phyloP scores from a whole-genome alignment of 2,329 filamentous ascomycete genomes.

The Diaporthe sp. region DNA sequence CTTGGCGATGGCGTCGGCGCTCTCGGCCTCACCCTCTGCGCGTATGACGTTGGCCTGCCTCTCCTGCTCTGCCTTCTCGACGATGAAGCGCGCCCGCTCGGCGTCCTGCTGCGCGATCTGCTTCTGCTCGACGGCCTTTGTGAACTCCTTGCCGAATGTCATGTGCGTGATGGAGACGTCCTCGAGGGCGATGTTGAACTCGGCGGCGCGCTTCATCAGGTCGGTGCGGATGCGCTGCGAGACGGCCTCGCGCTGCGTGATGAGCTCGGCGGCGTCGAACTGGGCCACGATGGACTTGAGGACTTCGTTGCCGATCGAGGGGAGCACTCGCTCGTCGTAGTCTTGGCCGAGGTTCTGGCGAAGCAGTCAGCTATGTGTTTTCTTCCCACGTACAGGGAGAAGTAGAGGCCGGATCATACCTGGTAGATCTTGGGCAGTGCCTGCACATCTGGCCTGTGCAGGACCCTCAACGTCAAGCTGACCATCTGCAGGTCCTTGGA shows the following conservation, averaged over 20 bases:
- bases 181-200: constrained; percentile 99
- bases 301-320: constrained; percentile 99
- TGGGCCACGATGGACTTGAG: constrained; percentile 97
- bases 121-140: constrained; percentile 98
- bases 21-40: constrained; percentile 97
- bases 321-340: constrained; percentile 98
- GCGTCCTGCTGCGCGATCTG: constrained; percentile 99
- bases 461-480: constrained; percentile 93
- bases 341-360: constrained; percentile 92
- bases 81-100: constrained; percentile 96
- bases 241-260: constrained; percentile 98
- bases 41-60: constrained; percentile 98
- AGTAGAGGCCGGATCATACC: constrained; percentile 65
- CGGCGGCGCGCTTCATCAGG: constrained; percentile 89
- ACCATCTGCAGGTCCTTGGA: constrained; percentile 99
- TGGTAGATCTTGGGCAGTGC: constrained; percentile 98
- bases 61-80: constrained; percentile 99
- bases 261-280: constrained; percentile 98
- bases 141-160: constrained; percentile 99
- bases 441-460: constrained; percentile 95
- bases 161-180: constrained; percentile 99
- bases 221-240: constrained; percentile 94
- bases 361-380: constrained; percentile 28
- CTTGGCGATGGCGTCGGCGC: constrained; percentile 93
- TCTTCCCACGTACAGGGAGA: neutral